phyloP scores from a whole-genome alignment of 163 green algal species.

The Chlamydomonas reinhardtii region DNA sequence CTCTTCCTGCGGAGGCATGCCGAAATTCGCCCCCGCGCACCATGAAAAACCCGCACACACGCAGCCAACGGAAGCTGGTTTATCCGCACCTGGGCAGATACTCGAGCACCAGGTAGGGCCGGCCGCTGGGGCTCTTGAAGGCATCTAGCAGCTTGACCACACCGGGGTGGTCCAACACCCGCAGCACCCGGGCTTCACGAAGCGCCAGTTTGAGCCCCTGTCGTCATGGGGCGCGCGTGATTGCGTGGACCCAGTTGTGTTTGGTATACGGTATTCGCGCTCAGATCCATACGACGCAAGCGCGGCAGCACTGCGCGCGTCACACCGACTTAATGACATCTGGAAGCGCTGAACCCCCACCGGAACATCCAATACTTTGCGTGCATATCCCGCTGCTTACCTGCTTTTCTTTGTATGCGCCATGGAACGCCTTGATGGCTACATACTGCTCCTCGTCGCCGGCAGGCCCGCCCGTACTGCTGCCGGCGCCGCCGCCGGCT shows the following conservation, averaged over 20 bases:
- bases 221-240: background rate
- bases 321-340: too few relatives aligned
- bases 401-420: background rate
- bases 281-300: too few relatives aligned
- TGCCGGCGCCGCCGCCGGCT: too few relatives aligned
- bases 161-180: conserved; percentile 10
- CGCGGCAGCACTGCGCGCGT: too few relatives aligned
- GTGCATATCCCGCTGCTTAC: background rate
- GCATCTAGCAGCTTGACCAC: conserved; percentile 37
- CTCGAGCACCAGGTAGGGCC: conserved; percentile 40
- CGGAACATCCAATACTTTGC: background rate
- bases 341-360: too few relatives aligned
- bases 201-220: conserved; percentile 35
- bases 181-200: conserved; percentile 22
- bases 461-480: background rate
- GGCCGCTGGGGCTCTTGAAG: conserved; percentile 21
- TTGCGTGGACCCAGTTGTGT: too few relatives aligned
- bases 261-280: too few relatives aligned
- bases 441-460: background rate
- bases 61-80: too few relatives aligned
- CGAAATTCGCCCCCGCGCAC: too few relatives aligned
- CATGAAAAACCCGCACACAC: too few relatives aligned
- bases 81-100: conserved; percentile 19
- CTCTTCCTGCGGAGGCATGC: too few relatives aligned
- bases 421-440: background rate